Base-by-base conservation (phyloP, 768 basidiomycete genomes). In the Kwoniella sp. region DNA sequence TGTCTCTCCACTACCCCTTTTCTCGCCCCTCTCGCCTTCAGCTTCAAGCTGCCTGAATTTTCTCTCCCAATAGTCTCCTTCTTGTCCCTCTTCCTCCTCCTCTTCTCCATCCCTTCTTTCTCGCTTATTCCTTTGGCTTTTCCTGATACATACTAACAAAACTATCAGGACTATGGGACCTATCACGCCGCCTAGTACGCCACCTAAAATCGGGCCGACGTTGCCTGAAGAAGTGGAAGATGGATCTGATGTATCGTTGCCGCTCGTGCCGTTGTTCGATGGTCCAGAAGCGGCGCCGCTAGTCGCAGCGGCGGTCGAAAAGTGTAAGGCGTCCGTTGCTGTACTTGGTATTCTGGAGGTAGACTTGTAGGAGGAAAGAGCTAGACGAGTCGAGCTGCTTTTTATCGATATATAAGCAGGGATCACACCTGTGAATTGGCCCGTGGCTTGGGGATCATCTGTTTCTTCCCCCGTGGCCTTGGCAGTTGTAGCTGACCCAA, bases 51-150 rank as follows among this genome's bases (percentile, higher is more conserved):
- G 40, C 44, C 68, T 67, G 58, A 72, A 72, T 26, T 65, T 60
- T 48, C 56, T 67, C 48, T 69, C 70, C 70, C 70, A 72, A 46
- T 61, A 72, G 68, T 68, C 69, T 22, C 15, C 36, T 17, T n/a
- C 24, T 37, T 40, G n/a, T 26, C 36, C 51, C 17, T 46, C 36
- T 19, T 47, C 40, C 7, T 54, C 40, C 10, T 67, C 47, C 9
- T 27, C 48, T n/a, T 47, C 44, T 55, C 17, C 26, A 36, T 47
- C 25, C 17, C 30, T 57, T 9, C 55, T 49, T 33, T 13, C 13
- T 13, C 13, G 33, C 5, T 33, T 33, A 5, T 33, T 33, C 33
- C 33, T 33, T n/a, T n/a, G n/a, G 47, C 53, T n/a, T n/a, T 54
- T 55, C 33, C 49, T 53, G 19, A 44, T 24, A 13, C 59, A 57